These are phyloP conservation scores for Hordeum pubiflorum DNA, from an alignment of 202 grass and related monocot species.

Conservation along the genomic window DNA sequence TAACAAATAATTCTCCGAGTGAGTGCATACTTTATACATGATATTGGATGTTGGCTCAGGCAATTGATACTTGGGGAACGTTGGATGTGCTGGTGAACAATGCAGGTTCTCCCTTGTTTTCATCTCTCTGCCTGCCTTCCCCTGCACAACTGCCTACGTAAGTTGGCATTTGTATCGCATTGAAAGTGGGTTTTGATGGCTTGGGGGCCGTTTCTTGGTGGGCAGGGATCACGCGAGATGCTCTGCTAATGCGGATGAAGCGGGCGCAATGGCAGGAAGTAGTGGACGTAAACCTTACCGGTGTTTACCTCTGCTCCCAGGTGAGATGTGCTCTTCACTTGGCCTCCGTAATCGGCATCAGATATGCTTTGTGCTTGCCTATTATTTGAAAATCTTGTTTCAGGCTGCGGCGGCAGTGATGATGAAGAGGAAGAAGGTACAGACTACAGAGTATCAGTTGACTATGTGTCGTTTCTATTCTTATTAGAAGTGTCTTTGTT, in stretches of 20 bases:
- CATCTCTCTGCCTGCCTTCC: not conserved
- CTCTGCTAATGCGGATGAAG: conserved; percentile 71
- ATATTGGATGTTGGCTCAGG: conserved; percentile 29
- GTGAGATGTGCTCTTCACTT: conserved; percentile 7
- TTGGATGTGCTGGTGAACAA: conserved; percentile 69
- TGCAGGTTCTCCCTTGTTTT: conserved; percentile 42
- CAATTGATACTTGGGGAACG: conserved; percentile 46
- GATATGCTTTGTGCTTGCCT: not conserved
- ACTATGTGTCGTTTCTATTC: not conserved
- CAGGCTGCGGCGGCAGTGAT: conserved; percentile 56
- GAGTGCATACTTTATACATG: not conserved
- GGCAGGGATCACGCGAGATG: conserved; percentile 63
- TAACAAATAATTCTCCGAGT: not conserved
- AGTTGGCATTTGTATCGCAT: not conserved
- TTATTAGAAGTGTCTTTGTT: not conserved
- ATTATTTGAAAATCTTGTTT: not conserved
- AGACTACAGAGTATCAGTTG: not conserved
- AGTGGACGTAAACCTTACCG: conserved; percentile 69
- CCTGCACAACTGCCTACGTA: not conserved
- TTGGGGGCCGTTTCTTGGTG: not conserved
- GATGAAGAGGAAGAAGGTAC: conserved; percentile 64
- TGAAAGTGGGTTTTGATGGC: not conserved
- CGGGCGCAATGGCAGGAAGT: conserved; percentile 65
- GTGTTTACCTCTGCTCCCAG: conserved; percentile 67
- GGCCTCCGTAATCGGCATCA: not conserved